Evolutionary conservation across 352 stramenopile species (phyloP).

Genomic region (Pythium apleroticum): DNA sequence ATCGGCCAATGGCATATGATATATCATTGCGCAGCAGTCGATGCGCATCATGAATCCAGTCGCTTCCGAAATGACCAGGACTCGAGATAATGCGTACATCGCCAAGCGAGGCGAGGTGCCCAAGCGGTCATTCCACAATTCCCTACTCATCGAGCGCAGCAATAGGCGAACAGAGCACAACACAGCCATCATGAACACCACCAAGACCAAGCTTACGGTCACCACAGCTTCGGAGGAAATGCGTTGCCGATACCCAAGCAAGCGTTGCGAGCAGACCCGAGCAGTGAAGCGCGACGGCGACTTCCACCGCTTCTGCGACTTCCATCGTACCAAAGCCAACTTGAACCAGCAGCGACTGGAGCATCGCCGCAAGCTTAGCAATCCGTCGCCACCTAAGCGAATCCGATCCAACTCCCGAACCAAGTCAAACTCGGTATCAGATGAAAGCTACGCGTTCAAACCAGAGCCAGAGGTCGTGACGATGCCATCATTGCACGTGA

Average conservation of each 20-base stretch:
- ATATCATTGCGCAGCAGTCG: background rate
- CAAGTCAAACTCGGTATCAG: background rate
- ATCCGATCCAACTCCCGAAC: background rate
- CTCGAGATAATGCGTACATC: too few species aligned
- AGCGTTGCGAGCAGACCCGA: conserved; percentile 28
- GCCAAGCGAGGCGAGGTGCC: background rate
- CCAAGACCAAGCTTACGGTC: background rate
- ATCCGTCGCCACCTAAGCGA: conserved; percentile 17
- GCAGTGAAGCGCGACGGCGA: conserved; percentile 38
- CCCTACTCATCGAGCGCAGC: background rate
- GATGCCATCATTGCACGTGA: conserved; percentile 9
- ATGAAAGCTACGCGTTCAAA: background rate
- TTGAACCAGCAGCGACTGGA: conserved; percentile 67
- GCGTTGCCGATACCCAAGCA: conserved; percentile 30
- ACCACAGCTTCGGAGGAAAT: conserved; percentile 10
- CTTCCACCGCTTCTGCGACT: conserved; percentile 37
- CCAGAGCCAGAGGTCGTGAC: background rate
- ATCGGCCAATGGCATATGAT: background rate
- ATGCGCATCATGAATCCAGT: background rate
- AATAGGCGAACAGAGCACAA: background rate
- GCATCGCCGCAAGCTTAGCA: conserved; percentile 31
- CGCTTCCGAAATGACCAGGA: background rate
- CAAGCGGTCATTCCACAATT: conserved; percentile 1
- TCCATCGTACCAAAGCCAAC: conserved; percentile 39
- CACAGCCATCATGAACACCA: conserved; percentile 3